Conservation (phyloP, 2,329 filamentous ascomycete genomes). For the Coleophoma cylindrospora region DNA sequence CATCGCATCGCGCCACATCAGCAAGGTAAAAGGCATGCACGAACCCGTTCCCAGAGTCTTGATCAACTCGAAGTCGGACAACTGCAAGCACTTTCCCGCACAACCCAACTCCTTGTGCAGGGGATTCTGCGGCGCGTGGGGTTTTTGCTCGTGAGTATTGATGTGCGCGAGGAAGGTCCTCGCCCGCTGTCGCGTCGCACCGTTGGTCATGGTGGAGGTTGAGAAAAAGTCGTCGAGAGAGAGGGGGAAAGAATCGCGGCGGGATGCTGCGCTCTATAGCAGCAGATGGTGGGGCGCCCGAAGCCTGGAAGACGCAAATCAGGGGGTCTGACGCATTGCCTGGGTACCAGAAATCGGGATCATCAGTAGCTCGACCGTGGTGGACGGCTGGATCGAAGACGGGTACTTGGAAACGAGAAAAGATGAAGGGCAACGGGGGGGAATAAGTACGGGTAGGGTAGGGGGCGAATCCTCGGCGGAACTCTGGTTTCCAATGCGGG, state of each 20-base stretch:
- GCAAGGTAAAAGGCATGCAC: slow-evolving; percentile 11
- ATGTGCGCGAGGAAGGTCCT: background rate
- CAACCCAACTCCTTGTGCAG: slow-evolving; percentile 21
- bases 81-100: slow-evolving; percentile 26
- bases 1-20: background rate
- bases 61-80: slow-evolving; percentile 65
- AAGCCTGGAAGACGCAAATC: background rate
- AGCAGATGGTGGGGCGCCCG: background rate
- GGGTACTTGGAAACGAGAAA: no score
- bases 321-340: background rate
- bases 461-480: no score
- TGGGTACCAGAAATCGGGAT: background rate
- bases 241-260: background rate
- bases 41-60: slow-evolving; percentile 73
- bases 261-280: background rate
- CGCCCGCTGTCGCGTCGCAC: background rate
- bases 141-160: background rate
- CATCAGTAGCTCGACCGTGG: no score
- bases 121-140: slow-evolving; percentile 12
- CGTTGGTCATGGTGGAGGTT: background rate
- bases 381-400: no score
- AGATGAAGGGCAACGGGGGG: no score
- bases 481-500: no score
- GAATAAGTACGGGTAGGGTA: no score
- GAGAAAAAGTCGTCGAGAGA: background rate